Conservation (phyloP, 2,329 filamentous ascomycete species). For the Diplodia mutila region DNA sequence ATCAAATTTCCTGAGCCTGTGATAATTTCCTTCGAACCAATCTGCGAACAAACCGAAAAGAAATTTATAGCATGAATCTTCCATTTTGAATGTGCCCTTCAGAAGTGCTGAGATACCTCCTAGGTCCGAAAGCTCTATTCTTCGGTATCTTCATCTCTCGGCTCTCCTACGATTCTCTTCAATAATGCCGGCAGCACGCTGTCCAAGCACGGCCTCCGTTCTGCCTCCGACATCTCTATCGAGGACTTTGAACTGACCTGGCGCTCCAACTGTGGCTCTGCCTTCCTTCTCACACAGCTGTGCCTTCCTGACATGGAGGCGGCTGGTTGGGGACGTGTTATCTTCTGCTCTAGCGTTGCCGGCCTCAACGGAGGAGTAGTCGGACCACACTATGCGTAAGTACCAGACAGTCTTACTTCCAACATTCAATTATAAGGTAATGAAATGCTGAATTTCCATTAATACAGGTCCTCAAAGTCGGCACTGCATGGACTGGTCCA, state of each 20-base stretch:
- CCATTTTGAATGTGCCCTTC: background rate
- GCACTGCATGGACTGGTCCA: slow-evolving; percentile 53
- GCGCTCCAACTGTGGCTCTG: slow-evolving; percentile 44
- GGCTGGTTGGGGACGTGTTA: slow-evolving; percentile 42
- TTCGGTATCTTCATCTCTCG: slow-evolving; percentile 38
- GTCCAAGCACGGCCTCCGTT: slow-evolving; percentile 33
- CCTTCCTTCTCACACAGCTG: slow-evolving; percentile 44
- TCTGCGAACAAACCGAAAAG: background rate
- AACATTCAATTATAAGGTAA: background rate
- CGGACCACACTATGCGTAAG: slow-evolving; percentile 46
- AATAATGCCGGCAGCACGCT: slow-evolving; percentile 43
- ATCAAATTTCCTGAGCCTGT: background rate
- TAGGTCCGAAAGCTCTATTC: slow-evolving; percentile 40
- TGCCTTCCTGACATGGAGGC: slow-evolving; percentile 44
- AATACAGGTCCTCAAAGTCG: slow-evolving; percentile 41
- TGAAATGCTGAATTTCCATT: background rate
- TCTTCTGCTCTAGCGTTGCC: slow-evolving; percentile 46
- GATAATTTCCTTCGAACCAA: background rate
- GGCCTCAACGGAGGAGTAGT: slow-evolving; percentile 47
- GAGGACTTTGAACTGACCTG: slow-evolving; percentile 44
- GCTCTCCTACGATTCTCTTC: slow-evolving; percentile 47
- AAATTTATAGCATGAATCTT: background rate
- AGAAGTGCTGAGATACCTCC: background rate
- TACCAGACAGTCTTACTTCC: background rate
- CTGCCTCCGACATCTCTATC: slow-evolving; percentile 40